Evolutionary conservation across 2,329 filamentous ascomycete genomes (phyloP), one percentile per base, ranked within the genome.

Genomic region (Curvularia lunata): DNA sequence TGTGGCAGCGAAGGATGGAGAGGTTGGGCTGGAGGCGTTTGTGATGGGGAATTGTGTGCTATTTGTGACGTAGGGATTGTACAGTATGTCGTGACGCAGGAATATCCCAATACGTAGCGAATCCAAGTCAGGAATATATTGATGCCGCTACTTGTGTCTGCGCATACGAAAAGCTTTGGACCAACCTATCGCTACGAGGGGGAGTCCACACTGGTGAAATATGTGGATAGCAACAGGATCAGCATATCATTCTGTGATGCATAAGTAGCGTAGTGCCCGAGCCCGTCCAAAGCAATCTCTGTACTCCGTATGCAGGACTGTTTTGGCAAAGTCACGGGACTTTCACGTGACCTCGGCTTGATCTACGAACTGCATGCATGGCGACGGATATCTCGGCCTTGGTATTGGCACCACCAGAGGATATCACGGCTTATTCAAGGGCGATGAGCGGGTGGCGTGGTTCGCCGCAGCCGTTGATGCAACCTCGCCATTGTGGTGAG

Each of bases 371-470:
- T 5, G 8, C 6, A 43, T 27, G 34, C 34, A 37, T 43, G 41
- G 8, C 21, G 6, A 43, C 41, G 41, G 41, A 43, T 27, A 43
- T 43, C 41, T 43, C 41, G 41, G 41, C 27, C 41, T 43, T 43
- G 41, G 41, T 23, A 5, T 4, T 16, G 16, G 41, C 34, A 13
- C 41, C 3, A 2, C 5, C 4, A 2, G 13, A 43, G 41, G 41
- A n/a, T 43, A 43, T 43, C 23, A 27, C 23, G 23, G 41, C 41
- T 43, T 43, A 27, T 43, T 25, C 38, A 40, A 54, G 42, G 51
- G 30, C 37, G 5, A 10, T n/a, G 51, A 38, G 51, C 43, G 46
- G 43, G 21, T 54, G 43, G 51, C 25, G 25, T 42, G 28, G 43
- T 40, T 48, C 47, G 23, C 41, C 13, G 13, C 41, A n/a, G 21